These are phyloP conservation scores for Hortaea werneckii DNA, from an alignment of 2,329 filamentous ascomycete genomes.

Conservation along the genomic window DNA sequence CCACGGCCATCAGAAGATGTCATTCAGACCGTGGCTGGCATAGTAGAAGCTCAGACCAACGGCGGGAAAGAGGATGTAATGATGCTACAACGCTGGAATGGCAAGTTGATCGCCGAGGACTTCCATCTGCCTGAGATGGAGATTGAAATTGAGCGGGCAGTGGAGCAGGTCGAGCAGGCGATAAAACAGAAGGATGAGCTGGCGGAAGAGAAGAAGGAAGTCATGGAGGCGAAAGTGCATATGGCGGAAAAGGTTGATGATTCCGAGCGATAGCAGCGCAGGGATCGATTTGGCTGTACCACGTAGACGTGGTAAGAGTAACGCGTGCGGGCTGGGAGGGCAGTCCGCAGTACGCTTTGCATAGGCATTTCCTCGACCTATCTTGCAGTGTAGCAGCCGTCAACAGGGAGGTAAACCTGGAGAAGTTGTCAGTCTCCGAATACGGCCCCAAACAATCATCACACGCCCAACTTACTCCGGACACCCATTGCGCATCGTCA, in stretches of 20 bases:
- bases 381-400: slow-evolving; percentile 5
- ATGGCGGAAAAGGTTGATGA: not conserved
- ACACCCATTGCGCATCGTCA: slow-evolving; percentile 19
- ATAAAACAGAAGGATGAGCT: slow-evolving; percentile 26
- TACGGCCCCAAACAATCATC: no score
- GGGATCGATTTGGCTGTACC: not conserved
- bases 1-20: slow-evolving; percentile 28
- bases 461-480: not conserved
- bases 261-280: slow-evolving; percentile 2
- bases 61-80: slow-evolving; percentile 36
- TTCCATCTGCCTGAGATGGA: slow-evolving; percentile 42
- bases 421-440: no score
- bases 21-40: slow-evolving; percentile 27
- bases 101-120: slow-evolving; percentile 40
- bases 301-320: not conserved
- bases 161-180: slow-evolving; percentile 39
- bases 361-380: no score
- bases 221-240: no score
- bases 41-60: slow-evolving; percentile 32
- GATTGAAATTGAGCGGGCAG: slow-evolving; percentile 43
- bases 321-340: no score
- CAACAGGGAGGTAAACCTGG: slow-evolving; percentile 3
- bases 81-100: slow-evolving; percentile 41
- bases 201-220: slow-evolving; percentile 6
- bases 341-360: no score